phyloP scores from a whole-genome alignment of 371 early-diverging fungal species.

The Racocetra persica region DNA sequence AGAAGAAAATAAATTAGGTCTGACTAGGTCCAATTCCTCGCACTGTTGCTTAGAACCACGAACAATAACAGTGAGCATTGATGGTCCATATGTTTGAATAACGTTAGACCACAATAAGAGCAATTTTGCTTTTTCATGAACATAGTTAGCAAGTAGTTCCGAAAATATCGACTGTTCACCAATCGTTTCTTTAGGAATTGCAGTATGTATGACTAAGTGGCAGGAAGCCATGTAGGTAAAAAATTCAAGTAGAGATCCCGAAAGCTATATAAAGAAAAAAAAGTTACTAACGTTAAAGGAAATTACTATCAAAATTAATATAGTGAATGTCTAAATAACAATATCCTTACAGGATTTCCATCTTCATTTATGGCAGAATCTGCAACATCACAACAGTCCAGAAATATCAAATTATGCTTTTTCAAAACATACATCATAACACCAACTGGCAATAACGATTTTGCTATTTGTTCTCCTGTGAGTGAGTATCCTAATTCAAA shows the following conservation, averaged over 20 bases:
- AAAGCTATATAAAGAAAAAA: not conserved
- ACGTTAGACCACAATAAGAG: not conserved
- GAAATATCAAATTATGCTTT: not conserved
- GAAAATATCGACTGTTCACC: not conserved
- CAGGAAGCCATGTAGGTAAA: slow-evolving; percentile 4
- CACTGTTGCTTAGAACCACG: not conserved
- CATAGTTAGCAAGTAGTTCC: not conserved
- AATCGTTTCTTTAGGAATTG: not conserved
- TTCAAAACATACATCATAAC: slow-evolving; percentile 8
- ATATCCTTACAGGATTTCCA: slow-evolving; percentile 2
- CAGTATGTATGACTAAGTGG: not conserved
- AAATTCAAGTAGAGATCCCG: slow-evolving; percentile 6
- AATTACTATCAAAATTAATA: not conserved
- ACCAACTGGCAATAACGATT: not conserved
- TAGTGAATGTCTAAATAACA: not conserved
- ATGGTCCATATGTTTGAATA: slow-evolving; percentile 4
- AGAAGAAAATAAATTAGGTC: not conserved
- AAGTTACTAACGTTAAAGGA: too few relatives aligned
- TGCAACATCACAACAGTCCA: slow-evolving; percentile 7
- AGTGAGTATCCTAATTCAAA: not conserved
- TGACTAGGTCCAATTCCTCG: not conserved
- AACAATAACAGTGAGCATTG: slow-evolving; percentile 8
- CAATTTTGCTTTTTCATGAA: not conserved
- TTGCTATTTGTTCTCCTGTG: not conserved
- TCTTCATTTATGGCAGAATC: not conserved